Evolutionary conservation across 108 stramenopile genomes (phyloP).

Genomic region (Asterionellopsis glacialis): DNA sequence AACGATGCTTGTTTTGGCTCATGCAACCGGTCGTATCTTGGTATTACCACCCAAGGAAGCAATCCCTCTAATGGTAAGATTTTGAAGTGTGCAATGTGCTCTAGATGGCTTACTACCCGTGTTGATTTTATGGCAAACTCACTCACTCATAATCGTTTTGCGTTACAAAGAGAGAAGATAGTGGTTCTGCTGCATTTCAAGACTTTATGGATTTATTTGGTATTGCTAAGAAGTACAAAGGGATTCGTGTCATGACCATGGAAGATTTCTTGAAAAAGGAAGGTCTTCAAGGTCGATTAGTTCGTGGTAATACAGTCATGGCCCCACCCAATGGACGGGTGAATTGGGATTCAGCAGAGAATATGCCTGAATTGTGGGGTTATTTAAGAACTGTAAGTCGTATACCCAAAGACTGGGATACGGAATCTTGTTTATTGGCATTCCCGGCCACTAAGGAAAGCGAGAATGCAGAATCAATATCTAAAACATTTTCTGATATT

Average conservation of each 20-base stretch:
- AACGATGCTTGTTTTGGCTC: conserved; percentile 67
- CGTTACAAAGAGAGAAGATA: conserved; percentile 1
- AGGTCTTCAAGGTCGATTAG: conserved; percentile 41
- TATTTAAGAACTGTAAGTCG: conserved; percentile 39
- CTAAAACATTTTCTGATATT: background rate
- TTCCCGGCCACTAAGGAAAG: background rate
- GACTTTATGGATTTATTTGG: conserved; percentile 59
- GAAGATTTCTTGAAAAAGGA: conserved; percentile 74
- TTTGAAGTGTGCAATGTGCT: conserved; percentile 1
- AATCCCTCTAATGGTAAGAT: conserved; percentile 15
- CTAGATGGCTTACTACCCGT: background rate
- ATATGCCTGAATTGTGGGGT: background rate
- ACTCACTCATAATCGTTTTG: too few species aligned
- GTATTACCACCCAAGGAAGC: conserved; percentile 66
- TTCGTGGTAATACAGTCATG: conserved; percentile 7
- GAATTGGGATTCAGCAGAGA: conserved; percentile 26
- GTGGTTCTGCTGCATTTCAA: background rate
- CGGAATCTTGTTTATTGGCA: conserved; percentile 32
- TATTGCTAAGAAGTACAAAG: conserved; percentile 45
- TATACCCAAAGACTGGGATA: conserved; percentile 50
- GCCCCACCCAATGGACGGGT: conserved; percentile 30
- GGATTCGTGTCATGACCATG: conserved; percentile 78
- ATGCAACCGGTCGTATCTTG: conserved; percentile 77
- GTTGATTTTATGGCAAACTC: too few species aligned
- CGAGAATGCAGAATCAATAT: background rate